Base-by-base conservation (phyloP, 2,329 filamentous ascomycete species). In the Fusarium redolens region DNA sequence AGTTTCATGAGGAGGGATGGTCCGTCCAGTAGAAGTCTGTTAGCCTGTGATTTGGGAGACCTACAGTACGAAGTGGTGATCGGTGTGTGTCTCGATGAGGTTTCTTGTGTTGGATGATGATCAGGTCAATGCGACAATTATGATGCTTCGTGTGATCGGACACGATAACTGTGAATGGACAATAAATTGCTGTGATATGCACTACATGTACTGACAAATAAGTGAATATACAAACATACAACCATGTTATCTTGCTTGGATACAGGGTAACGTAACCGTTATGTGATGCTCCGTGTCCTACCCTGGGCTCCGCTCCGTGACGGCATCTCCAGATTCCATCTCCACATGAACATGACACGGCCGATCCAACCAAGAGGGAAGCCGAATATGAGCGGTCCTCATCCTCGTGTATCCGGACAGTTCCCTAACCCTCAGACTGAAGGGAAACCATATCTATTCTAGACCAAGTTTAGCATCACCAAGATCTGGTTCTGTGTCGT, bases 251-350 rank as follows among this genome's bases (percentile, higher is more conserved):
- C 41, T 12, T 28, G 25, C n/a, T 7, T 48, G 2, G 31, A 47
- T 71, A 61, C 65, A 77, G 72, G 75, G 72, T 77, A 75, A 40
- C 25, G n/a, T 54, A 40, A 57, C 61, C 22, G 30, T 51, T 51
- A 28, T 37, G 43, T 62, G 47, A 41, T 54, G 50, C 63, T 74
- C 69, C 65, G 71, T 76, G 73, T 63, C 56, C 22, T 65, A 51
- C 54, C 59, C 63, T 50, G 61, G 60, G 63, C 22, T 45, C 69
- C 69, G 72, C 61, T 61, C 71, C 67, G 74, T 72, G 44, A 71
- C 65, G 67, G 58, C 58, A 73, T 68, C 54, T 30, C 71, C 22
- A 52, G 50, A 54, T 28, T 35, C 33, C 31, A 70, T 56, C 55
- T 60, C 22, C 51, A 58, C 55, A 67, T 10, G 22, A 37, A 60